Evolutionary conservation across 352 stramenopile genomes (phyloP), one percentile per base, ranked within the genome.

Genomic region (Pythium sp.): DNA sequence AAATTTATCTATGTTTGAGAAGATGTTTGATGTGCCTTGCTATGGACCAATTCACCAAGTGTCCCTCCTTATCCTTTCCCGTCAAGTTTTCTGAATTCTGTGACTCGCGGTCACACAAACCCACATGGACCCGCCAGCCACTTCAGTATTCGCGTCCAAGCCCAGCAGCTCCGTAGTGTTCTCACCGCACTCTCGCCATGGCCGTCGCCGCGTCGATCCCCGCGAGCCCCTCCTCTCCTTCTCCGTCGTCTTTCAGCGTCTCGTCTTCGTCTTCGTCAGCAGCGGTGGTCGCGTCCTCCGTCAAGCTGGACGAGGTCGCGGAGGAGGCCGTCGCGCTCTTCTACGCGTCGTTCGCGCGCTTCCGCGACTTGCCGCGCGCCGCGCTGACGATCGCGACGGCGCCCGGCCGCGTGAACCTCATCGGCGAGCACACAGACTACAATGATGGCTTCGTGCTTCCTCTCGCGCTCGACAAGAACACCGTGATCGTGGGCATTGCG

Each of bases 341-440:
- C 73, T 87, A 84, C 76, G 68, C 72, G 28, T 79, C 74, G 15
- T 90, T 88, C 73, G 69, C 72, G 66, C 67, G 76, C 59, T 57
- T 78, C 38, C 61, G 67, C 18, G 58, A 75, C 36, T 51, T 84
- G 28, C 77, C 82, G 53, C 76, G 78, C 38, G 58, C 72, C 11
- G 70, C 74, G 18, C 67, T 91, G 22, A 86, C 78, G 62, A 86
- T 91, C 62, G 82, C 87, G 12, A 79, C 70, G 1, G 95, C 96
- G 30, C 96, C 96, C 9, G 96, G 96, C 55, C 88, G 95, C 56
- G 95, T 99, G n/a, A 99, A 99, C 80, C 84, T 98, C 62, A 99
- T 99, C 51, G 88, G 86, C 51, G 95, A 98, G 75, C 95, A 99
- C 79, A 98, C 94, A 3, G 95, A 98, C 77, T 99, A 99, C 80